Percentiles rank a stretch among this genome's conserved stretches.
Conservation (phyloP, 2,329 filamentous ascomycete species). For the Diaporthe eres region DNA sequence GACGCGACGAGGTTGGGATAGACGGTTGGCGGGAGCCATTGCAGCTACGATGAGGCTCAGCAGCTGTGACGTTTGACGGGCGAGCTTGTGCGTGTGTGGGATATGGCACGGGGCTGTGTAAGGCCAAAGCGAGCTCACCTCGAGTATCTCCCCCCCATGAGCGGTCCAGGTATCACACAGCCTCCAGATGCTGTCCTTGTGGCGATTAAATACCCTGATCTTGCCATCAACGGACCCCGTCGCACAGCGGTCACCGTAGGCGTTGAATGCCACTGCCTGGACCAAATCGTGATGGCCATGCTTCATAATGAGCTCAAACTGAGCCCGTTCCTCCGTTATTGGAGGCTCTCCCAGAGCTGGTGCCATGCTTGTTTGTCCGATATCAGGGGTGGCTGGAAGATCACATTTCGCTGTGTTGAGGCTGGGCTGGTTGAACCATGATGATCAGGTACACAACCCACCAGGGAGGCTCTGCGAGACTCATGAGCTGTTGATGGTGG, state of each 20-base stretch:
- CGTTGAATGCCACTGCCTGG: conserved; percentile 89
- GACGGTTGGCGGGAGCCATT: conserved; percentile 93
- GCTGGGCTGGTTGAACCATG: neutral
- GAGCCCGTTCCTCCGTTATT: conserved; percentile 58
- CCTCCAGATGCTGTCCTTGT: conserved; percentile 83
- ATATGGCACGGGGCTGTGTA: neutral
- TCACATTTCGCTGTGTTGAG: conserved; percentile 11
- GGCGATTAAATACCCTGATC: conserved; percentile 90
- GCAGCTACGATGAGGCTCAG: conserved; percentile 70
- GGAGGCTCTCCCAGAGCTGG: conserved; percentile 49
- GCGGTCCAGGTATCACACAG: conserved; percentile 90
- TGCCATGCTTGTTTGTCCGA: conserved; percentile 43
- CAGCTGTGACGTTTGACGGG: conserved; percentile 12
- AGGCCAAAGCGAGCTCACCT: conserved; percentile 69
- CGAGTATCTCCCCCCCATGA: conserved; percentile 90
- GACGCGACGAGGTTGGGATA: conserved; percentile 89
- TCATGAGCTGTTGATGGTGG: conserved; percentile 3
- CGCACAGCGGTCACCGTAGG: conserved; percentile 91
- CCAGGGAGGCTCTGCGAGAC: neutral
- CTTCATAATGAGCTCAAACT: conserved; percentile 74
- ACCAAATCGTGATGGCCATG: conserved; percentile 86
- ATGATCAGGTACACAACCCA: neutral
- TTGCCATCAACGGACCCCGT: conserved; percentile 94
- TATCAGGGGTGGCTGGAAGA: neutral
- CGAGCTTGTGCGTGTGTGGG: neutral